Percentiles rank a stretch among this genome's conserved stretches.
Evolutionary conservation across 169 alveolate genomes (phyloP).

Genomic region (Pseudocohnilembus persalinus): DNA sequence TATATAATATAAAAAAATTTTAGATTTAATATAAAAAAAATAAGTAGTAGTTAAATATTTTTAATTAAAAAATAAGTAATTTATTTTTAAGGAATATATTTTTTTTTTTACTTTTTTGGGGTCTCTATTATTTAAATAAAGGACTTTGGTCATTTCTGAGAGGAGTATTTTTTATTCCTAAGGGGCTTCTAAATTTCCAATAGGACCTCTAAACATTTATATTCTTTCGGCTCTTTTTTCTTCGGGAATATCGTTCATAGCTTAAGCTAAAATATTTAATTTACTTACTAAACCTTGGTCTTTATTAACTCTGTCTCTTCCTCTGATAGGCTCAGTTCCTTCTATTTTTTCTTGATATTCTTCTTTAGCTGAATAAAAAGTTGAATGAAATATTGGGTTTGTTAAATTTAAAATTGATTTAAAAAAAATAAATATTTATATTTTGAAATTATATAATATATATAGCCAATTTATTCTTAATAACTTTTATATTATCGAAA

Average conservation of each 20-base stretch:
- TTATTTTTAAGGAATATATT: no score
- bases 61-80: no score
- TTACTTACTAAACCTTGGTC: conserved; percentile 32
- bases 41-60: no score
- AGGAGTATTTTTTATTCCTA: conserved; percentile 60
- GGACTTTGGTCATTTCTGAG: conserved; percentile 60
- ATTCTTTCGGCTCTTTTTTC: conserved; percentile 48
- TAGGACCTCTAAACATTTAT: conserved; percentile 10
- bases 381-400: background rate
- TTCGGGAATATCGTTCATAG: conserved; percentile 37
- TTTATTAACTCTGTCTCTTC: conserved; percentile 28
- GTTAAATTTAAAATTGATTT: no score
- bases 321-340: conserved; percentile 39
- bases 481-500: no score
- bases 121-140: conserved; percentile 60
- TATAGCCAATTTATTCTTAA: no score
- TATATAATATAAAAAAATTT: no score
- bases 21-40: no score
- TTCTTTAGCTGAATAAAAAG: conserved; percentile 21
- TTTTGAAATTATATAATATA: no score
- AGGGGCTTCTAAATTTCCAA: conserved; percentile 27
- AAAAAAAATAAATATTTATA: no score
- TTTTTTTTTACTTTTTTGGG: conserved; percentile 48
- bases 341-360: conserved; percentile 31
- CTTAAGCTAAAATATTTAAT: conserved; percentile 22